Base-by-base conservation (phyloP, 2,329 filamentous ascomycete species). In the Xylaria arbuscula region DNA sequence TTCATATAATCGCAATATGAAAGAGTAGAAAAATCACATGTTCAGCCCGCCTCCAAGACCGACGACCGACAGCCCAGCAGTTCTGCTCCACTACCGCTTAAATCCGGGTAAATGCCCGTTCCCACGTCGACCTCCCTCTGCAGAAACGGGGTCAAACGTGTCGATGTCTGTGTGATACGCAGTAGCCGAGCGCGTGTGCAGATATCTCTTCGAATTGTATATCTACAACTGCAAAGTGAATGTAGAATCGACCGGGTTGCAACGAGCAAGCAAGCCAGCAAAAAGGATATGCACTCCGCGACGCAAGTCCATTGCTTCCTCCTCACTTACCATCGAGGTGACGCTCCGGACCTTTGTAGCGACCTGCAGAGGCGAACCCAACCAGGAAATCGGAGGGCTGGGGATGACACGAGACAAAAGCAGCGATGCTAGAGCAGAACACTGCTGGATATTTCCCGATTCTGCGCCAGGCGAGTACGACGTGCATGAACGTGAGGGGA, bases 41-140 rank as follows among this genome's bases (percentile, higher is more conserved):
- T 34, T 19, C 38, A 55, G 17, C 58, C 38, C 15, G 47, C 28
- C 15, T 56, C 40, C 17, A 34, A 53, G 13, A 32, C 48, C 28
- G 57, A n/a, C 15, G 34, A 56, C 32, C 42, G 24, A 19, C 58
- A 67, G 55, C 32, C 60, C 55, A 36, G 48, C 32, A 50, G 50
- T 62, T 54, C 57, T 38, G 19, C 62, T 64, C 38, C 66, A 62
- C 59, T 19, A n/a, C 54, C 58, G 63, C 62, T 53, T 69, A 62
- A 66, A 69, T 57, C 58, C 67, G 67, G 67, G 53, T 69, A 69
- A 69, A 66, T 66, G 48, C 57, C n/a, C 10, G 32, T 48, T 28
- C 51, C 55, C 36, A 50, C 56, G 13, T 60, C 55, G 28, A 60
- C 56, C 22, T 60, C 63, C 56, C 22, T 60, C 63, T 55, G n/a